Evolutionary conservation across 345 rosid genomes (phyloP), one percentile per base, ranked within the genome.

Genomic region (Populus alba): DNA sequence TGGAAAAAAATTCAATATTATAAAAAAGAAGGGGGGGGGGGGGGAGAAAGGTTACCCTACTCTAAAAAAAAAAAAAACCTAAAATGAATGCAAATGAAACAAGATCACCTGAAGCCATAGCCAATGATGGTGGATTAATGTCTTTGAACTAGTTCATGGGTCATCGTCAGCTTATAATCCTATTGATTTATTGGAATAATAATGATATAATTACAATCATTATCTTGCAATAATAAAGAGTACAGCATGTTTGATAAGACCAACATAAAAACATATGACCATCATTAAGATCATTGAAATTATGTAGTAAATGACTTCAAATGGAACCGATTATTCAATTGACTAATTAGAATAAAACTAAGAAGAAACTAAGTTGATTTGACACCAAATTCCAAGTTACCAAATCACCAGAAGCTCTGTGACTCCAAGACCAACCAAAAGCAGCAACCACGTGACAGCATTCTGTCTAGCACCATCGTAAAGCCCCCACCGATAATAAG

Each of bases 401-500:
- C 63, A n/a, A n/a, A 57, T 8, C 63, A 57, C 63, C 63, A 57
- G 27, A 11, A 78, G 61, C 66, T 79, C 69, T 74, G 66, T 63
- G 53, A 85, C 38, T 16, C 79, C 83, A 66, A 66, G 62, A 11
- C 82, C 87, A 41, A 72, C 45, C 72, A 74, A 77, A 78, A 80
- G 66, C 80, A 84, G n/a, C 16, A 78, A 55, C 72, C 27, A 53
- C 29, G 37, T 25, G 39, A 62, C 84, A 75, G 6, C 47, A 68
- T 78, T 79, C 31, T 75, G 85, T 59, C 66, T 80, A 74, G 77
- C 87, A 20, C 68, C 78, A 31, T 88, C 86, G 77, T 84, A 86
- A 71, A 77, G 87, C 8, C 55, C 78, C 91, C 83, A 79, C 5
- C 78, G 68, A 65, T 80, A 70, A 16, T 70, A 76, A 43, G 89